Conservation (phyloP, 495 filamentous ascomycete species). For the Astrothelium macrocarpum region DNA sequence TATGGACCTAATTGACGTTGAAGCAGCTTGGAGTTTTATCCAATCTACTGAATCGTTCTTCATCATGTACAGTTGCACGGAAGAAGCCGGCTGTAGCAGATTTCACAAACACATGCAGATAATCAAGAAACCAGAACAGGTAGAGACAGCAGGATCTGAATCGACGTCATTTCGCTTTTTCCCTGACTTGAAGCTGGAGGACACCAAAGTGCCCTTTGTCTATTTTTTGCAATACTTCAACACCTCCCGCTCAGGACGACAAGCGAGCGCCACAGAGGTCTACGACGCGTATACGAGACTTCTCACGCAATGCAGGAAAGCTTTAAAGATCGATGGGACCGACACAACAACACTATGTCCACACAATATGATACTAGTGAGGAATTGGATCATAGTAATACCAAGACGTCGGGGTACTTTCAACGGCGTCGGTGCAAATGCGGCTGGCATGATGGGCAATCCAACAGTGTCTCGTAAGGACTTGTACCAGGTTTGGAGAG, state of each 20-base stretch:
- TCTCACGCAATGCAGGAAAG: background rate
- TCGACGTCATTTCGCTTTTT: background rate
- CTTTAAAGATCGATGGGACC: background rate
- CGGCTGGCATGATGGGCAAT: background rate
- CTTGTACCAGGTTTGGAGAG: background rate
- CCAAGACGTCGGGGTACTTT: background rate
- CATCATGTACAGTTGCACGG: background rate
- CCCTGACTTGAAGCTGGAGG: background rate
- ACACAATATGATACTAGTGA: background rate
- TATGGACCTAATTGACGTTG: background rate
- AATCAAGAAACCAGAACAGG: background rate
- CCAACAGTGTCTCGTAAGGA: background rate
- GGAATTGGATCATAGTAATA: background rate
- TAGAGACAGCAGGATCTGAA: background rate
- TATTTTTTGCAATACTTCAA: background rate
- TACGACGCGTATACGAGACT: background rate
- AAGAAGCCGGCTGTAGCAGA: background rate
- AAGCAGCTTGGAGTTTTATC: background rate
- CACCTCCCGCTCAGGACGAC: background rate
- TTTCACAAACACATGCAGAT: background rate
- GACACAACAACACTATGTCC: background rate
- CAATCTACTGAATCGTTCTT: background rate
- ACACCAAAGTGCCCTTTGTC: background rate
- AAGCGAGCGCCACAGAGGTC: background rate
- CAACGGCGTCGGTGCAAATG: background rate